phyloP scores from a whole-genome alignment of 306 rosid genomes.

The Fagus sylvatica region DNA sequence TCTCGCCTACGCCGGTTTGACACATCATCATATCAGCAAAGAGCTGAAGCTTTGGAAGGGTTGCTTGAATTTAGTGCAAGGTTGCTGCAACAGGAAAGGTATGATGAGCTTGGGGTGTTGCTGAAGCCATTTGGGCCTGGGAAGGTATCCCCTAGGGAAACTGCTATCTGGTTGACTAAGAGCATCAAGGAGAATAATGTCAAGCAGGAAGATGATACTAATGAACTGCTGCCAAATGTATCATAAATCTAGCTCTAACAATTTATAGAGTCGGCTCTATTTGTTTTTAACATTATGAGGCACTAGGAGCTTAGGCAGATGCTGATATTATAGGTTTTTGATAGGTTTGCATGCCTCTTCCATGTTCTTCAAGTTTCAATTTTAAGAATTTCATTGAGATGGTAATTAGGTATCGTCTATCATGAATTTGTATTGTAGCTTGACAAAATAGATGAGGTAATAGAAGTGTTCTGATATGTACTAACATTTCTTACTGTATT shows the following conservation, averaged over 20 bases:
- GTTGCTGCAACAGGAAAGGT: constrained; percentile 79
- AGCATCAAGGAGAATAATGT: constrained; percentile 78
- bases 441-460: background rate
- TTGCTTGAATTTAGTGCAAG: constrained; percentile 97
- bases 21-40: constrained; percentile 73
- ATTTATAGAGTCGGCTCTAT: constrained; percentile 24
- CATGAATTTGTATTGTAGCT: too few species aligned
- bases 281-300: constrained; percentile 28
- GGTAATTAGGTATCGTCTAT: constrained; percentile 6
- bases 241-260: constrained; percentile 26
- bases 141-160: constrained; percentile 96
- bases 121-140: constrained; percentile 96
- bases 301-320: constrained; percentile 41
- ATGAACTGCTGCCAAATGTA: constrained; percentile 32
- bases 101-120: constrained; percentile 94
- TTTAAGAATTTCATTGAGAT: constrained; percentile 5
- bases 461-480: background rate
- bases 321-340: constrained; percentile 37
- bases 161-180: constrained; percentile 98
- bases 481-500: background rate
- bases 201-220: constrained; percentile 48
- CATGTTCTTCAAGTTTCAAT: background rate
- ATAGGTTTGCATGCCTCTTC: background rate
- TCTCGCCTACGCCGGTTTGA: constrained; percentile 62
- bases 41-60: constrained; percentile 99